Evolutionary conservation across 2,329 filamentous ascomycete genomes (phyloP), one percentile per base, ranked within the genome.

Genomic region (Fusarium tupiense): DNA sequence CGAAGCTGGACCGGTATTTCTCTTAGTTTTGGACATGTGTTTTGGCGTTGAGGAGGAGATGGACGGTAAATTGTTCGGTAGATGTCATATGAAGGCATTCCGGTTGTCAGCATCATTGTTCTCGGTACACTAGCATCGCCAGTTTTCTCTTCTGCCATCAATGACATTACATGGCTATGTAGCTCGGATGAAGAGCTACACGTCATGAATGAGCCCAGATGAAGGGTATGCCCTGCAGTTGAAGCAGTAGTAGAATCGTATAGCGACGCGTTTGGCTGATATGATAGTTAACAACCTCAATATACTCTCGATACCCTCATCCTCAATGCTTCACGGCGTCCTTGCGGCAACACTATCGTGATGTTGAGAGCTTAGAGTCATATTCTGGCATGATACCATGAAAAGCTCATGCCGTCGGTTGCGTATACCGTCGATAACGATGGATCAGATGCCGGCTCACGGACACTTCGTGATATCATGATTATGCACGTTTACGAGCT

Each of bases 261-360:
- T 0, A 22, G 40, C 0, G 8, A 40, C 10, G 17, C 4, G 0
- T 22, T 40, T 40, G 11, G 38, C 38, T 20, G 38, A 20, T 17
- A 22, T 13, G 38, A 22, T 40, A 22, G 38, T 22, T 12, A 8
- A 22, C 20, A 22, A 13, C 38, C 20, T 41, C 40, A 41, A 41
- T 41, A 22, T 8, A 41, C 40, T 14, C 8, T 8, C 20, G 19
- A 22, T 9, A 14, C 8, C 40, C 40, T 41, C 20, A 41, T 8
- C 20, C 1, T 41, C 20, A n/a, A 22, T 41, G 20, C 40, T 22
- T 41, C 40, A 41, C 6, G 20, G 20, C 40, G 12, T 8, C 40
- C 20, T 6, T 41, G 20, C 40, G 40, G 40, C 40, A 41, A n/a
- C 12, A 41, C 8, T 2, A 41, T 41, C 40, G 20, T 41, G 40